Conservation (phyloP, 257 asterid genomes). For the Apocynum venetum region DNA sequence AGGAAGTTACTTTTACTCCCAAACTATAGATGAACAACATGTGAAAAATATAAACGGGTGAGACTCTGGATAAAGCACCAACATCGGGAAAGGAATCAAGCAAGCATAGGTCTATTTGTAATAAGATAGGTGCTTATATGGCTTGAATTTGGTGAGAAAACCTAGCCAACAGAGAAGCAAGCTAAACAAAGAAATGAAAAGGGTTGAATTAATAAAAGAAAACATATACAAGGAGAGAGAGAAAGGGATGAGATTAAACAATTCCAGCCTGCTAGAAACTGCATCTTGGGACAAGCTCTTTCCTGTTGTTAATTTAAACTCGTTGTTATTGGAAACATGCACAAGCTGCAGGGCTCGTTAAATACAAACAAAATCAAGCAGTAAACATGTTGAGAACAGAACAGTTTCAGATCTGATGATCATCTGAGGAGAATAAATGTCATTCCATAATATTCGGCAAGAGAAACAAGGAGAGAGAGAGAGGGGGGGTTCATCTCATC, state of each 20-base stretch:
- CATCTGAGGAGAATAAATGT: slow-evolving; percentile 30
- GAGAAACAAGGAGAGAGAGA: not conserved
- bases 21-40: slow-evolving; percentile 12
- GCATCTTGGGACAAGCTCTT: slow-evolving; percentile 14
- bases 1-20: not conserved
- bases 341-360: slow-evolving; percentile 32
- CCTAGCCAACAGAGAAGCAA: slow-evolving; percentile 13
- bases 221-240: slow-evolving; percentile 19
- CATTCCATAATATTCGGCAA: not conserved
- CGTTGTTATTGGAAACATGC: slow-evolving; percentile 56
- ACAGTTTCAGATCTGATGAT: slow-evolving; percentile 35
- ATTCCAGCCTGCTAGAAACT: slow-evolving; percentile 11
- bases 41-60: not conserved
- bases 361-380: slow-evolving; percentile 29
- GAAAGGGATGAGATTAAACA: slow-evolving; percentile 17
- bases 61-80: not conserved
- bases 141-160: not conserved
- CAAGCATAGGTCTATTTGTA: not conserved
- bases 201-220: slow-evolving; percentile 9
- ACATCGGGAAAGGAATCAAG: slow-evolving; percentile 11
- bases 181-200: not conserved
- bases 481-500: slow-evolving; percentile 3
- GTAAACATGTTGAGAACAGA: slow-evolving; percentile 26
- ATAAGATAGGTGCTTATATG: slow-evolving; percentile 2
- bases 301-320: slow-evolving; percentile 23